These are phyloP conservation scores for Gentiana macrophylla DNA, from an alignment of 257 asterid genomes.

Conservation along the genomic window DNA sequence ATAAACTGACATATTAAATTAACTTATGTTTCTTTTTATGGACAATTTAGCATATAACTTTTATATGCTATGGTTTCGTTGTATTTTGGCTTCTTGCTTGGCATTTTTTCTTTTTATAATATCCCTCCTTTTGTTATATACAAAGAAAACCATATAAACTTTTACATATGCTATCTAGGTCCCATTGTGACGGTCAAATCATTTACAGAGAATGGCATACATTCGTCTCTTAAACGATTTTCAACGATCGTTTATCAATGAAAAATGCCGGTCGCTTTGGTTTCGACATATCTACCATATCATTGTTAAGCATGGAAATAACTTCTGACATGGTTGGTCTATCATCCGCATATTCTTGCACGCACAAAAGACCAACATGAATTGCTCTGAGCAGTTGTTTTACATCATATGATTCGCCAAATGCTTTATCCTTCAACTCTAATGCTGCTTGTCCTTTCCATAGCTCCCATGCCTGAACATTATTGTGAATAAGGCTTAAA, in stretches of 20 bases:
- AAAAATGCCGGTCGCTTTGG: conserved; percentile 38
- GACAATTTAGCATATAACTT: too few relatives aligned
- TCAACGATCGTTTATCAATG: conserved; percentile 18
- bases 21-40: too few relatives aligned
- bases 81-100: too few relatives aligned
- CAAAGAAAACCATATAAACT: too few relatives aligned
- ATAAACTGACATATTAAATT: too few relatives aligned
- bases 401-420: conserved; percentile 20
- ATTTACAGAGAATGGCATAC: conserved; percentile 5
- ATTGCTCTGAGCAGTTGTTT: conserved; percentile 31
- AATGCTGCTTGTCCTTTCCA: conserved; percentile 29
- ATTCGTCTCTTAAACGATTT: conserved; percentile 3
- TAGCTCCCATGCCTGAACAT: conserved; percentile 49
- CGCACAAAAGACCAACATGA: conserved; percentile 42
- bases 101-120: too few relatives aligned
- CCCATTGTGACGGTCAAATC: conserved; percentile 9
- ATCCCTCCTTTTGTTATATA: too few relatives aligned
- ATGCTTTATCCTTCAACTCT: conserved; percentile 33
- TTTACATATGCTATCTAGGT: conserved; percentile 6
- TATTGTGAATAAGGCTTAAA: background rate
- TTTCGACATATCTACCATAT: conserved; percentile 13
- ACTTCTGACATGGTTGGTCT: conserved; percentile 44
- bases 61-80: too few relatives aligned
- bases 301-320: conserved; percentile 37
- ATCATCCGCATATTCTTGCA: conserved; percentile 34